These are phyloP conservation scores for Trichoderma gamsii DNA, from an alignment of 495 filamentous ascomycete species.

Conservation along the genomic window DNA sequence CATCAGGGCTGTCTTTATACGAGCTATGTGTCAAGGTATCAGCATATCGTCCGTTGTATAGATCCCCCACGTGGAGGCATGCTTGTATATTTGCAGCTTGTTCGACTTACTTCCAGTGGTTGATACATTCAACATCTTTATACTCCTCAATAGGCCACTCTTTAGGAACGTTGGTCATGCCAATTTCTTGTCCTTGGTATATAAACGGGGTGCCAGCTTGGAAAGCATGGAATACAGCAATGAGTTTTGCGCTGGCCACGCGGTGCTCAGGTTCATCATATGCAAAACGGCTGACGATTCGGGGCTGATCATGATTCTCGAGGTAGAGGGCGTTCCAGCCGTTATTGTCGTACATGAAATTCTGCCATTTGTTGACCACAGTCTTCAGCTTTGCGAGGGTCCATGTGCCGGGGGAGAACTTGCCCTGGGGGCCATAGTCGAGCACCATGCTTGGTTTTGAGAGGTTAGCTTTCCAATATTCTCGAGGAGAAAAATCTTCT, in stretches of 20 bases:
- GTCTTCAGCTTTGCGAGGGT: conserved; percentile 52
- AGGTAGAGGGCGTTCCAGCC: conserved; percentile 68
- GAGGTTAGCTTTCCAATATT: conserved; percentile 27
- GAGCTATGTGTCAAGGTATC: neutral
- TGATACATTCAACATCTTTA: conserved; percentile 64
- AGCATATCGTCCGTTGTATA: neutral
- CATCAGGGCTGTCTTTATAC: conserved; percentile 18
- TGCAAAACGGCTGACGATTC: conserved; percentile 55
- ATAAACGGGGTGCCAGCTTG: conserved; percentile 53
- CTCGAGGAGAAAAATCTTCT: no score
- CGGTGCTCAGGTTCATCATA: conserved; percentile 44
- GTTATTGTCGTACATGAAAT: conserved; percentile 59
- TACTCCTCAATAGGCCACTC: conserved; percentile 63
- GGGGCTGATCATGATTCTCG: conserved; percentile 69
- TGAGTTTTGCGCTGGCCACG: conserved; percentile 44
- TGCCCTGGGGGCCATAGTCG: conserved; percentile 46
- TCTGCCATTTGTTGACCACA: conserved; percentile 59
- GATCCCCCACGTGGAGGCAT: neutral
- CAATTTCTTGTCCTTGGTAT: conserved; percentile 66
- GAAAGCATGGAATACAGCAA: conserved; percentile 44
- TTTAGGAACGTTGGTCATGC: conserved; percentile 63
- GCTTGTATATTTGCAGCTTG: conserved; percentile 43
- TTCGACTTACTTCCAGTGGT: conserved; percentile 23
- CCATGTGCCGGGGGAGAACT: conserved; percentile 32
- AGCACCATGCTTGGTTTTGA: conserved; percentile 51